Evolutionary conservation across 768 basidiomycete species (phyloP).

Genomic region (Coprinellus aureogranulatus): DNA sequence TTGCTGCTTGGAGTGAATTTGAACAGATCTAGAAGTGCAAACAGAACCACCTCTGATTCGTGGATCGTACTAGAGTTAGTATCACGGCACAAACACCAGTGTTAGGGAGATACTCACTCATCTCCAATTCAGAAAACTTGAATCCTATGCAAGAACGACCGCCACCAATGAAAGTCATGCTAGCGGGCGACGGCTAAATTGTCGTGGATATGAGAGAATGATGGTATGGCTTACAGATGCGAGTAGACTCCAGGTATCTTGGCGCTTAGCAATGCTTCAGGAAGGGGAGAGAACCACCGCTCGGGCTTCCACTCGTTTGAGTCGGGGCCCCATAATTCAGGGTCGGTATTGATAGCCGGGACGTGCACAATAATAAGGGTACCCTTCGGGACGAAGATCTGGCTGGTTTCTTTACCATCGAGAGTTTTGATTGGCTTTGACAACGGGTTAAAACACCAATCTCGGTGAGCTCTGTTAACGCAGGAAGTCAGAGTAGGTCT

Average conservation of each 20-base stretch:
- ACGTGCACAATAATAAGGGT: conserved; percentile 21
- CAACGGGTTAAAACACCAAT: conserved; percentile 18
- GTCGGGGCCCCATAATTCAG: conserved; percentile 28
- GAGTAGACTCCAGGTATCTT: conserved; percentile 44
- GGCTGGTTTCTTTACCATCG: conserved; percentile 21
- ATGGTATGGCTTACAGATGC: conserved; percentile 27
- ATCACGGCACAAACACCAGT: too few species aligned
- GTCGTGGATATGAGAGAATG: background rate
- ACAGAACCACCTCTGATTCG: conserved; percentile 15
- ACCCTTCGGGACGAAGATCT: conserved; percentile 35
- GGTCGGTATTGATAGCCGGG: conserved; percentile 4
- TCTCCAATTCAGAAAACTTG: conserved; percentile 54
- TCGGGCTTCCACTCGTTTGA: conserved; percentile 49
- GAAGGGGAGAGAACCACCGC: conserved; percentile 39
- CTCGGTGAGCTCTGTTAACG: conserved; percentile 22
- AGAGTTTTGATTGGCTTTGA: conserved; percentile 21
- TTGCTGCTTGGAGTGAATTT: conserved; percentile 1
- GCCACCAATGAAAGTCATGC: conserved; percentile 21
- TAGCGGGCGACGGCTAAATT: conserved; percentile 20
- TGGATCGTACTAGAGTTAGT: too few species aligned
- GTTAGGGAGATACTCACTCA: conserved; percentile 47
- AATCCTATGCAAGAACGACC: conserved; percentile 33
- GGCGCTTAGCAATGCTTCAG: conserved; percentile 27
- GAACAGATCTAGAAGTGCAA: conserved; percentile 9
- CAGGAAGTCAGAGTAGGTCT: background rate